Evolutionary conservation across 116 monocot species (phyloP).

Genomic region (Iris pallida): DNA sequence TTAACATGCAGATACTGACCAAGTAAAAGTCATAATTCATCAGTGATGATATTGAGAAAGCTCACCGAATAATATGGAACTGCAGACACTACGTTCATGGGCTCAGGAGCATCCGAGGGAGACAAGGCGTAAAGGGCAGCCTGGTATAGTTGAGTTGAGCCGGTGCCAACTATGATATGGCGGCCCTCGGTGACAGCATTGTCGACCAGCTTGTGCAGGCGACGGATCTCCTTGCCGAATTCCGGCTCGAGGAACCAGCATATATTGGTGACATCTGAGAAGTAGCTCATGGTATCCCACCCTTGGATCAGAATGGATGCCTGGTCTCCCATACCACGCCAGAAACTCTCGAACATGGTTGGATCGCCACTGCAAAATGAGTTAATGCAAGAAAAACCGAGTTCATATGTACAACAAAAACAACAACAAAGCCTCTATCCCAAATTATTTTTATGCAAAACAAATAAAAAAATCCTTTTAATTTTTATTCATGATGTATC

Average conservation of each 20-base stretch:
- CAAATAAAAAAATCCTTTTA: too few relatives aligned
- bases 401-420: too few relatives aligned
- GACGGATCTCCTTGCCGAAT: slow-evolving; percentile 18
- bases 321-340: slow-evolving; percentile 19
- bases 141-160: slow-evolving; percentile 41
- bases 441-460: too few relatives aligned
- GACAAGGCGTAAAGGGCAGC: slow-evolving; percentile 37
- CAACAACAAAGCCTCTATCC: too few relatives aligned
- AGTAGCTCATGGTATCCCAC: slow-evolving; percentile 53
- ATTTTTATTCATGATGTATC: too few relatives aligned
- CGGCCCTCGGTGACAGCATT: slow-evolving; percentile 23
- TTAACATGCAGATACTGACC: not conserved
- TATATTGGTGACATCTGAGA: slow-evolving; percentile 25
- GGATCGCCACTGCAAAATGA: slow-evolving; percentile 36
- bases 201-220: slow-evolving; percentile 33
- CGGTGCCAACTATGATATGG: slow-evolving; percentile 32
- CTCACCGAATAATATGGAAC: slow-evolving; percentile 38
- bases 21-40: not conserved
- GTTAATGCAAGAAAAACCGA: too few relatives aligned
- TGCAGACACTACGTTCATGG: slow-evolving; percentile 27
- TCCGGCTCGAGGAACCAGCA: slow-evolving; percentile 46
- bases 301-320: slow-evolving; percentile 17
- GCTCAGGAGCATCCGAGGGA: not conserved
- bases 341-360: slow-evolving; percentile 37
- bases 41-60: not conserved